These are phyloP conservation scores for Erythrobasidium hasegawianum DNA, from an alignment of 1,284 basidiomycete species.

Conservation along the genomic window DNA sequence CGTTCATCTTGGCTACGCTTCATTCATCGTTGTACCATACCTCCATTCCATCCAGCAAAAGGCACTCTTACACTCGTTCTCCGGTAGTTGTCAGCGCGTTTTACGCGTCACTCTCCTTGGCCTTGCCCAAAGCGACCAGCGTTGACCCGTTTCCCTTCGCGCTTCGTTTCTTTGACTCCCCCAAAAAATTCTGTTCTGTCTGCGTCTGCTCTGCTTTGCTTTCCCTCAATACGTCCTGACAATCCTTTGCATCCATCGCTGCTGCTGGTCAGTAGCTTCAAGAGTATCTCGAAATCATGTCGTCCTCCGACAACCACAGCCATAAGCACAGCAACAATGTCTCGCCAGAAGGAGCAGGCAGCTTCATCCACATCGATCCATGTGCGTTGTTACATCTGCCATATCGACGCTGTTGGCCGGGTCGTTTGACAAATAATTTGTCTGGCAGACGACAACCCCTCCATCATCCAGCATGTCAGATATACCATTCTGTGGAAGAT, in stretches of 20 bases:
- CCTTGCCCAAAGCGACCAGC: background rate
- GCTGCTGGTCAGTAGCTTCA: background rate
- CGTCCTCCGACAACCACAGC: too few relatives aligned
- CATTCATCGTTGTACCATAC: background rate
- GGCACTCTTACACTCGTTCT: too few relatives aligned
- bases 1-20: too few relatives aligned
- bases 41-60: too few relatives aligned
- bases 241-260: too few relatives aligned
- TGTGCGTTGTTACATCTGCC: too few relatives aligned
- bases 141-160: background rate
- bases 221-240: too few relatives aligned
- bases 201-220: background rate
- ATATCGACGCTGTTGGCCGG: background rate
- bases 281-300: too few relatives aligned
- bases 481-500: conserved; percentile 25
- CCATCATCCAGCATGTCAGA: conserved; percentile 15
- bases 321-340: background rate
- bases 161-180: too few relatives aligned
- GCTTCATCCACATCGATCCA: too few relatives aligned
- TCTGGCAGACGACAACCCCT: conserved; percentile 11
- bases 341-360: background rate
- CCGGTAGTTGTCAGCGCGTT: too few relatives aligned
- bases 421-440: background rate
- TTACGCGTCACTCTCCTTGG: background rate
- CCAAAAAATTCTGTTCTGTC: background rate